phyloP scores from a whole-genome alignment of 176 grass and related monocot genomes.

The Juncus effusus region DNA sequence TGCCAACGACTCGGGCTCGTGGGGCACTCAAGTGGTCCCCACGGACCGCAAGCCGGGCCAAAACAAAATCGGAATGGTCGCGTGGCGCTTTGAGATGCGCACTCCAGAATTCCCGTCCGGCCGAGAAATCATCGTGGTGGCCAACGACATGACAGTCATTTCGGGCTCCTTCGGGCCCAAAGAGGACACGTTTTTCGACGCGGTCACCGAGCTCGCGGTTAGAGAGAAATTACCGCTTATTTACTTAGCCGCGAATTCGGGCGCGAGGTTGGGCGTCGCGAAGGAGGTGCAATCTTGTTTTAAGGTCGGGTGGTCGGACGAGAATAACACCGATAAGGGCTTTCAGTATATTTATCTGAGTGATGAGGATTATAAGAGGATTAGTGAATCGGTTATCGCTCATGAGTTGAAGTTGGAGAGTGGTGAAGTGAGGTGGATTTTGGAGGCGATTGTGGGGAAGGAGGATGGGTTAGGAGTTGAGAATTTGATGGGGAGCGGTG shows the following conservation, averaged over 20 bases:
- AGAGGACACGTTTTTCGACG: conserved; percentile 94
- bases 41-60: conserved; percentile 56
- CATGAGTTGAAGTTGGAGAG: conserved; percentile 82
- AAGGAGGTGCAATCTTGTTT: conserved; percentile 94
- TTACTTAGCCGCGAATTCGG: conserved; percentile 88
- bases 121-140: conserved; percentile 89
- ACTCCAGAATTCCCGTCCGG: conserved; percentile 88
- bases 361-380: conserved; percentile 57
- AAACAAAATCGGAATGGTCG: conserved; percentile 87
- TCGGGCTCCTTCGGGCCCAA: conserved; percentile 90
- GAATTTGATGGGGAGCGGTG: conserved; percentile 92
- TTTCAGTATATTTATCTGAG: conserved; percentile 97
- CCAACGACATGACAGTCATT: conserved; percentile 94
- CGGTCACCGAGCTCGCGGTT: conserved; percentile 83
- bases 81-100: conserved; percentile 89
- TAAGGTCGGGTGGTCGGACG: conserved; percentile 86
- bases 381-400: conserved; percentile 82
- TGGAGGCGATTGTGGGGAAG: conserved; percentile 91
- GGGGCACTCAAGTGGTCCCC: conserved; percentile 70
- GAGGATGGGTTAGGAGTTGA: conserved; percentile 92
- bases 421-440: conserved; percentile 87
- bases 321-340: conserved; percentile 77
- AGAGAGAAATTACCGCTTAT: conserved; percentile 95
- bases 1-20: conserved; percentile 55
- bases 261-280: conserved; percentile 87